Conservation (phyloP, 2,329 filamentous ascomycete genomes). For the Raffaelea ambrosiae region DNA sequence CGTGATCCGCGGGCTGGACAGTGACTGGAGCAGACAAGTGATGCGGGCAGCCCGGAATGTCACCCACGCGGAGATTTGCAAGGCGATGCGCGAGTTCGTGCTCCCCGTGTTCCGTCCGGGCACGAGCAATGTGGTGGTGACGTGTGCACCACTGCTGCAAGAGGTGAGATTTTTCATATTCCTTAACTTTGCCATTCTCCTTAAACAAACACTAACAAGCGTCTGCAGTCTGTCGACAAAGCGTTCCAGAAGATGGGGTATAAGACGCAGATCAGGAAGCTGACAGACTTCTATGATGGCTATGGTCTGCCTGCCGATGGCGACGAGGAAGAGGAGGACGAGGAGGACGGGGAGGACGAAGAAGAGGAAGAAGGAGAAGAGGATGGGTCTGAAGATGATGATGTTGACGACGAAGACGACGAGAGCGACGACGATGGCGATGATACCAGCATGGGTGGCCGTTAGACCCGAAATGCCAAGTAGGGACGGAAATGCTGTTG, state of each 20-base stretch:
- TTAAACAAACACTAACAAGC: conserved; percentile 17
- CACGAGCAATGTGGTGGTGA: conserved; percentile 77
- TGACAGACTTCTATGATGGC: conserved; percentile 79
- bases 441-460: not conserved
- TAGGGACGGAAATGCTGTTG: too few relatives aligned
- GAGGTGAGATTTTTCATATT: conserved; percentile 50
- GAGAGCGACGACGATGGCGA: conserved; percentile 2
- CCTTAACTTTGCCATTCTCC: too few relatives aligned
- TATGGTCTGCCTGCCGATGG: conserved; percentile 67
- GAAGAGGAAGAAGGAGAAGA: conserved; percentile 50
- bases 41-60: conserved; percentile 74
- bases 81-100: conserved; percentile 65
- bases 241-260: conserved; percentile 71
- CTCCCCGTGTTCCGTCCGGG: conserved; percentile 72
- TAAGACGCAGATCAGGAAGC: conserved; percentile 61
- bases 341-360: conserved; percentile 53
- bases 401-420: conserved; percentile 27
- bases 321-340: conserved; percentile 52
- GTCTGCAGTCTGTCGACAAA: conserved; percentile 70
- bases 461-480: too few relatives aligned
- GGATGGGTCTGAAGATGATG: conserved; percentile 41
- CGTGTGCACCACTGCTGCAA: conserved; percentile 75
- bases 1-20: conserved; percentile 67
- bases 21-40: conserved; percentile 70
- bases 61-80: conserved; percentile 65